These are phyloP conservation scores for Yarrowia yakushimensis DNA, from an alignment of 805 yeast species.

Conservation along the genomic window DNA sequence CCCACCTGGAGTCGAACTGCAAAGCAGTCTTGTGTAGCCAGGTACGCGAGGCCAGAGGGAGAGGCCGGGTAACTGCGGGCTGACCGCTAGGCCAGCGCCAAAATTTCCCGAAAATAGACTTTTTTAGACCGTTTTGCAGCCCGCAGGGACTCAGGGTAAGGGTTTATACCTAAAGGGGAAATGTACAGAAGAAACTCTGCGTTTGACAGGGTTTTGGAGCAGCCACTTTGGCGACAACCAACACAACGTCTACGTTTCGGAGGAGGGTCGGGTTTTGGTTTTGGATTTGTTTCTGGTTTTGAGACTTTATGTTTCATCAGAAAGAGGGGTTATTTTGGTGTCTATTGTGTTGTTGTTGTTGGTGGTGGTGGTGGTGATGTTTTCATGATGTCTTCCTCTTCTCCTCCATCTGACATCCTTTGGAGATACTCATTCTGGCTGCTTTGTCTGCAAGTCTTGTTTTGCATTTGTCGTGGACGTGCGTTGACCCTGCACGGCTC, in stretches of 20 bases:
- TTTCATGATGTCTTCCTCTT: too few species aligned
- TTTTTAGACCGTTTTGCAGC: neutral
- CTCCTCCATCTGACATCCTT: too few species aligned
- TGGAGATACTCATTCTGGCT: too few species aligned
- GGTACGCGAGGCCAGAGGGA: slow-evolving; percentile 26
- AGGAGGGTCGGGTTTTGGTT: too few species aligned
- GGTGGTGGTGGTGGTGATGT: neutral
- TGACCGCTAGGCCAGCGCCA: slow-evolving; percentile 12
- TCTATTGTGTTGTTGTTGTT: too few species aligned
- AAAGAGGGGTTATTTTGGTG: too few species aligned
- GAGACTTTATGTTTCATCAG: too few species aligned
- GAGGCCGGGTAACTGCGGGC: slow-evolving; percentile 20
- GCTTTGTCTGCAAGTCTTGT: neutral
- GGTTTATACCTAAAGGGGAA: neutral
- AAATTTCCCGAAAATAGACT: neutral
- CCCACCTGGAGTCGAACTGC: slow-evolving; percentile 25
- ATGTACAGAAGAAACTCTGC: neutral
- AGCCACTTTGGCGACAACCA: too few species aligned
- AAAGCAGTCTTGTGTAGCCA: slow-evolving; percentile 22
- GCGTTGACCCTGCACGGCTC: slow-evolving; percentile 8
- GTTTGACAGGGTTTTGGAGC: neutral
- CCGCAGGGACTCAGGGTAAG: neutral
- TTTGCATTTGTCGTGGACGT: neutral
- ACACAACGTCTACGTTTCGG: too few species aligned
- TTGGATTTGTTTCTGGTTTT: too few species aligned